Percentiles rank a stretch among this genome's conserved stretches.
These are phyloP conservation scores for Camellia japonica DNA, from an alignment of 148 eudicot species.

Conservation along the genomic window DNA sequence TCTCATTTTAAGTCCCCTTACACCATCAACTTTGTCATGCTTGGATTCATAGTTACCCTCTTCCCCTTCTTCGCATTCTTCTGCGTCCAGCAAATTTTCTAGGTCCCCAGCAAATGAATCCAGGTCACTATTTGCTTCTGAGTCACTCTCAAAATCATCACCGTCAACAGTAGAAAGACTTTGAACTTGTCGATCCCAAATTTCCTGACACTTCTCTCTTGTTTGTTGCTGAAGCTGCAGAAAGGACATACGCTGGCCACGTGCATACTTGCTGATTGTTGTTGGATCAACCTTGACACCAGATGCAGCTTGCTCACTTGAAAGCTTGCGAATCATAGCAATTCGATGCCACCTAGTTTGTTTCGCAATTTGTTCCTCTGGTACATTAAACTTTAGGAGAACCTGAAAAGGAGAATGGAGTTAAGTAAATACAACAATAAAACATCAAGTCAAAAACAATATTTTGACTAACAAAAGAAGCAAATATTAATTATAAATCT, in stretches of 20 bases:
- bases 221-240: constrained; percentile 97
- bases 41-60: constrained; percentile 56
- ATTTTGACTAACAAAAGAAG: neutral
- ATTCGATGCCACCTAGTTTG: constrained; percentile 95
- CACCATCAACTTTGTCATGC: constrained; percentile 64
- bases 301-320: constrained; percentile 94
- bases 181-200: constrained; percentile 93
- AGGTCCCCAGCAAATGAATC: constrained; percentile 99
- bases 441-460: neutral
- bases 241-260: constrained; percentile 99
- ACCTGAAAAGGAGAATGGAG: constrained; percentile 35
- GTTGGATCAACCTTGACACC: constrained; percentile 87
- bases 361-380: constrained; percentile 80
- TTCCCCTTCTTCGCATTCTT: constrained; percentile 87
- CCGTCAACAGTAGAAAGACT: constrained; percentile 78
- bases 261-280: constrained; percentile 88
- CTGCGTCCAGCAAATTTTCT: constrained; percentile 96
- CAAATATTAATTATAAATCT: neutral
- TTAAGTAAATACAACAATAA: neutral
- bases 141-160: constrained; percentile 87
- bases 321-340: constrained; percentile 91
- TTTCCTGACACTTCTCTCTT: constrained; percentile 96
- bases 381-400: constrained; percentile 75
- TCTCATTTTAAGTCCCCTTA: constrained; percentile 93
- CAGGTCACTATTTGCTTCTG: constrained; percentile 90